Conservation (phyloP, 306 rosid genomes). For the Rubus parviflorus region DNA sequence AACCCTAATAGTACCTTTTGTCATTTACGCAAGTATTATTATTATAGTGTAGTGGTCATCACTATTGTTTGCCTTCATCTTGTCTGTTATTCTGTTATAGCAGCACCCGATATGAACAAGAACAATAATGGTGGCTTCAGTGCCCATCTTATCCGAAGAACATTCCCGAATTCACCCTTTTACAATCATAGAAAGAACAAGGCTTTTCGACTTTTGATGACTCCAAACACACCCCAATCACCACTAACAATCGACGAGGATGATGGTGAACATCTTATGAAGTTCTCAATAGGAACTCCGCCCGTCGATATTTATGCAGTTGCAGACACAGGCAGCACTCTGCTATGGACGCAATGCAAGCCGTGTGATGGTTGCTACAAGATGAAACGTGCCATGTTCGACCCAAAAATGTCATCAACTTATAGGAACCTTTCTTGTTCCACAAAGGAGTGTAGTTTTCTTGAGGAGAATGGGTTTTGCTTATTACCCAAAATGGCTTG, state of each 20-base stretch:
- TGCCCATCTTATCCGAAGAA: conserved; percentile 31
- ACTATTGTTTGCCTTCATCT: conserved; percentile 15
- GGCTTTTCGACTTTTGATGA: neutral
- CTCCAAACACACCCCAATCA: neutral
- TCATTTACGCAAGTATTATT: neutral
- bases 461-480: conserved; percentile 22
- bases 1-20: neutral
- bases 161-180: conserved; percentile 33
- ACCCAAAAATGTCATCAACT: conserved; percentile 44
- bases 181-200: neutral
- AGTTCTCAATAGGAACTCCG: conserved; percentile 56
- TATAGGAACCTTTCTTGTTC: conserved; percentile 39
- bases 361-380: conserved; percentile 44
- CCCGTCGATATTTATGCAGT: conserved; percentile 49
- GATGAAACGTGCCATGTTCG: conserved; percentile 42
- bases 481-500: conserved; percentile 35
- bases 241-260: neutral
- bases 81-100: conserved; percentile 20
- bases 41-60: neutral
- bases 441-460: conserved; percentile 25
- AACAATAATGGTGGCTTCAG: conserved; percentile 30
- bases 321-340: conserved; percentile 58
- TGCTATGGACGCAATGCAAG: conserved; percentile 54
- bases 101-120: conserved; percentile 15
- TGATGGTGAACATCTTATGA: conserved; percentile 49